A percentile compares a stretch with the other conserved stretches of the same genome.
Evolutionary conservation across 2,329 filamentous ascomycete species (phyloP).

Genomic region (Seiridium unicorne): DNA sequence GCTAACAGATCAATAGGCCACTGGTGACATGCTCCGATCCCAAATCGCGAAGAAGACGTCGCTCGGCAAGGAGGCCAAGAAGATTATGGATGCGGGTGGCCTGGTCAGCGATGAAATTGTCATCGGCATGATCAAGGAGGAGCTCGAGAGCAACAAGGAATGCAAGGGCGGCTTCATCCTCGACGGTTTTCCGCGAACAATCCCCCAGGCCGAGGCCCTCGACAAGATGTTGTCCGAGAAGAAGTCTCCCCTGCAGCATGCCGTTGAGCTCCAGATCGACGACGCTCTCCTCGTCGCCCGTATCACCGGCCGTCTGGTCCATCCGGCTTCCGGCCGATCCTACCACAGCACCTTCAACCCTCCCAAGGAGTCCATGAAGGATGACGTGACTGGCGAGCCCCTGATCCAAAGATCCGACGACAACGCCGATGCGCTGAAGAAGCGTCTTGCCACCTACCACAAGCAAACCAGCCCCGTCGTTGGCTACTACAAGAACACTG

Average conservation of each 20-base stretch:
- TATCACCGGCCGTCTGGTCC: conserved; percentile 93
- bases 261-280: conserved; percentile 95
- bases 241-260: conserved; percentile 86
- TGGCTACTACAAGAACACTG: conserved; percentile 93
- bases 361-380: conserved; percentile 89
- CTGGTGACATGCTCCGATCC: conserved; percentile 97
- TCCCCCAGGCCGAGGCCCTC: conserved; percentile 90
- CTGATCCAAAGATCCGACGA: conserved; percentile 95
- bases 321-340: conserved; percentile 91
- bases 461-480: conserved; percentile 90
- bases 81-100: conserved; percentile 99
- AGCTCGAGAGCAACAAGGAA: conserved; percentile 90
- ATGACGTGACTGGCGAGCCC: conserved; percentile 95
- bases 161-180: conserved; percentile 99
- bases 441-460: conserved; percentile 92
- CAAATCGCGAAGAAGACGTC: conserved; percentile 97
- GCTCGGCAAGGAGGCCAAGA: conserved; percentile 94
- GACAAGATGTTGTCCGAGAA: conserved; percentile 83
- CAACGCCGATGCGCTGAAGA: conserved; percentile 93
- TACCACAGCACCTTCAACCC: conserved; percentile 99
- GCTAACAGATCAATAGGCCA: conserved; percentile 61
- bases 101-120: conserved; percentile 99
- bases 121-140: conserved; percentile 99
- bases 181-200: conserved; percentile 96
- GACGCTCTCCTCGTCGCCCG: conserved; percentile 89